A percentile compares a stretch with the other conserved stretches of the same genome.
These are phyloP conservation scores for Golubevia pallescens DNA, from an alignment of 1,284 basidiomycete genomes.

Conservation along the genomic window DNA sequence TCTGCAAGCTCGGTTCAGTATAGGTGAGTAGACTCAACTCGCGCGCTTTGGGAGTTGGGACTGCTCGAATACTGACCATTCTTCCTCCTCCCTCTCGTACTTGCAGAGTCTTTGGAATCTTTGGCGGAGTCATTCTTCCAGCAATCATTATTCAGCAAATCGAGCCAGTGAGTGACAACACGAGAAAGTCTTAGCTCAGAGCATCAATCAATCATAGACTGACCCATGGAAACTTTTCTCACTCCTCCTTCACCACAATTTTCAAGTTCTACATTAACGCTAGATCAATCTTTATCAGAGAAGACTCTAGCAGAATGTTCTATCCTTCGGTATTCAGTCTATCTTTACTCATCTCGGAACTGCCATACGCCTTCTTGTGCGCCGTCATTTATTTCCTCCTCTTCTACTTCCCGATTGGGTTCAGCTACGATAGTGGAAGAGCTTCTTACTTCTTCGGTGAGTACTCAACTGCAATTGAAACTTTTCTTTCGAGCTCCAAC, in stretches of 20 bases:
- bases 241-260: too few species aligned
- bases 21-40: too few species aligned
- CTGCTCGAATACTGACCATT: too few species aligned
- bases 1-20: constrained; percentile 40
- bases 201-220: too few species aligned
- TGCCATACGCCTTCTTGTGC: constrained; percentile 46
- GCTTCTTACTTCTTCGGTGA: constrained; percentile 37
- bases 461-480: neutral
- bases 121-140: constrained; percentile 49
- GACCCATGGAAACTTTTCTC: too few species aligned
- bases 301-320: constrained; percentile 50
- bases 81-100: constrained; percentile 16
- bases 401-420: constrained; percentile 44
- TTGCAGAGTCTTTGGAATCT: constrained; percentile 43
- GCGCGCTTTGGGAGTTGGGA: too few species aligned
- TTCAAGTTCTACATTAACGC: constrained; percentile 49
- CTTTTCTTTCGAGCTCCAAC: neutral
- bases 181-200: too few species aligned
- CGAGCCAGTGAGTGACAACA: constrained; percentile 21
- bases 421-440: constrained; percentile 30
- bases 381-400: constrained; percentile 42
- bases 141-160: constrained; percentile 55
- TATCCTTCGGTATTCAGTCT: constrained; percentile 43
- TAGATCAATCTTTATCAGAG: constrained; percentile 47
- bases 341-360: constrained; percentile 42